Conservation (phyloP, 306 rosid genomes). For the Fragaria iinumae region DNA sequence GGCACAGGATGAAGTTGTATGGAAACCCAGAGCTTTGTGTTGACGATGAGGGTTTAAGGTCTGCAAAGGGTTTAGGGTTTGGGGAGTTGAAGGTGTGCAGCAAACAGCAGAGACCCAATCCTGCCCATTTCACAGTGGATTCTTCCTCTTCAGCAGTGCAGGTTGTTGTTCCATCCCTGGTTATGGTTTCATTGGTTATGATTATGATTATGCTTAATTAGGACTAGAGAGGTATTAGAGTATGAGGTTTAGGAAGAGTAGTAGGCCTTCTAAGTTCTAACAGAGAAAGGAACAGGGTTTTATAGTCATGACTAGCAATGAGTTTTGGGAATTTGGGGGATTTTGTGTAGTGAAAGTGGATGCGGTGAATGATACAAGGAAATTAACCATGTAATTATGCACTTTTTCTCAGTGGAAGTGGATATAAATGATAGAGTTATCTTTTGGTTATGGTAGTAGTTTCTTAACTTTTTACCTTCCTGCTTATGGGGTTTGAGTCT, state of each 20-base stretch:
- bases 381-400: conserved; percentile 22
- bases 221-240: not conserved
- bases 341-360: conserved; percentile 1
- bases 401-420: conserved; percentile 15
- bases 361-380: conserved; percentile 4
- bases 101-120: conserved; percentile 33
- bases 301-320: conserved; percentile 6
- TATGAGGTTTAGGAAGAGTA: not conserved
- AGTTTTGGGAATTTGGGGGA: conserved; percentile 7
- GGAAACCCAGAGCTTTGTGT: conserved; percentile 69
- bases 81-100: conserved; percentile 45
- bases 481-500: not conserved
- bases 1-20: conserved; percentile 45
- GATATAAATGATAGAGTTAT: conserved; percentile 15
- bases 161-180: conserved; percentile 34
- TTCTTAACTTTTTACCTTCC: not conserved
- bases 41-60: conserved; percentile 27
- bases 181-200: not conserved
- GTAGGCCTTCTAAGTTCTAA: not conserved
- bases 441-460: not conserved
- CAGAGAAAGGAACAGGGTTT: conserved; percentile 5
- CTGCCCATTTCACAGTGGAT: conserved; percentile 37
- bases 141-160: conserved; percentile 35
- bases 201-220: conserved; percentile 11
- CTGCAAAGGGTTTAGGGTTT: conserved; percentile 13